phyloP scores from a whole-genome alignment of 2,329 filamentous ascomycete species.

The Lasiodiplodia citricola region DNA sequence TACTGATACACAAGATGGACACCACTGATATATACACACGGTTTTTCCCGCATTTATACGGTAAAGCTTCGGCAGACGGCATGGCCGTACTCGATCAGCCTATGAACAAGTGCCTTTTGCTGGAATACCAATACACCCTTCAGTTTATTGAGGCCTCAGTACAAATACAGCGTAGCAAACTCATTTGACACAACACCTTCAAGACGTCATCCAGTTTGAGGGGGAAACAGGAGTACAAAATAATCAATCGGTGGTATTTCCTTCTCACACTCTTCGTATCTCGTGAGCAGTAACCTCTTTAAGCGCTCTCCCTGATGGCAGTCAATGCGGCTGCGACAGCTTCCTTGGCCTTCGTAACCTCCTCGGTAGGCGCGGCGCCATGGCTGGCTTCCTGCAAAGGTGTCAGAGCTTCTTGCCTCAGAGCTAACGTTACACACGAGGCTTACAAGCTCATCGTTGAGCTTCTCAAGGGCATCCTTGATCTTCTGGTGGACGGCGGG shows the following conservation, averaged over 20 bases:
- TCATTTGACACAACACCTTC: too few relatives aligned
- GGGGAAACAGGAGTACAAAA: neutral
- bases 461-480: constrained; percentile 69
- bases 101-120: too few relatives aligned
- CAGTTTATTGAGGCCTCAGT: too few relatives aligned
- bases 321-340: constrained; percentile 48
- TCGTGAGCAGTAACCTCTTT: neutral
- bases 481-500: constrained; percentile 74
- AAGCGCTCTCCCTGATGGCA: constrained; percentile 42
- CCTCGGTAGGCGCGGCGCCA: constrained; percentile 45
- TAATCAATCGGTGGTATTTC: neutral
- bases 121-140: too few relatives aligned
- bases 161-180: too few relatives aligned
- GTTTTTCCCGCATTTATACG: too few relatives aligned
- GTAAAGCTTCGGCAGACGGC: too few relatives aligned
- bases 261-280: neutral
- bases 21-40: too few relatives aligned
- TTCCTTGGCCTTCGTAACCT: constrained; percentile 53
- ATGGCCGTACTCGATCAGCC: too few relatives aligned
- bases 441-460: constrained; percentile 75
- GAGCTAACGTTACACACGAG: neutral
- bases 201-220: too few relatives aligned
- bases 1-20: too few relatives aligned
- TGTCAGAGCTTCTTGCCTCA: constrained; percentile 23
- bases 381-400: constrained; percentile 46